Evolutionary conservation across 441 rosid genomes (phyloP).

Genomic region (Sinapis alba): DNA sequence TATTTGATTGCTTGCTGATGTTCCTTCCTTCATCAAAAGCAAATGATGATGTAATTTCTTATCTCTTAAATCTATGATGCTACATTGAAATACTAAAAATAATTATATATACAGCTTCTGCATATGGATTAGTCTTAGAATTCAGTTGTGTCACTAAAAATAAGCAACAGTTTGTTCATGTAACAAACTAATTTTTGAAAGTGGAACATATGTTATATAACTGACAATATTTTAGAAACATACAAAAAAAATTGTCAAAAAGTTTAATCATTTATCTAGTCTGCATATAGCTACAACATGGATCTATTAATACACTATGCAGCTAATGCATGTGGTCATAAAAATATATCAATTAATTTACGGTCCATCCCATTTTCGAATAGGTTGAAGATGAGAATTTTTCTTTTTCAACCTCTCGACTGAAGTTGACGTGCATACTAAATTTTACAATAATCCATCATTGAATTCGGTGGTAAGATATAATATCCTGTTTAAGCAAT

Average conservation of each 20-base stretch:
- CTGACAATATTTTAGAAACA: background rate
- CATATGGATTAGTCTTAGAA: background rate
- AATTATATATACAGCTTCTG: background rate
- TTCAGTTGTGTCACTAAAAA: background rate
- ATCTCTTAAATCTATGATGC: background rate
- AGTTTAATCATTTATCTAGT: background rate
- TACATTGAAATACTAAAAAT: background rate
- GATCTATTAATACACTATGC: background rate
- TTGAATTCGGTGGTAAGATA: background rate
- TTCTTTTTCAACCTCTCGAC: background rate
- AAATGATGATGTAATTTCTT: conserved; percentile 2
- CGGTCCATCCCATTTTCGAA: conserved; percentile 17
- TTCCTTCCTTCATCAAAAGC: background rate
- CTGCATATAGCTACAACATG: background rate
- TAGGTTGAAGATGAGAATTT: conserved; percentile 3
- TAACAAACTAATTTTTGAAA: background rate
- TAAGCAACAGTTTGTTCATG: background rate
- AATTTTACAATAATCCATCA: background rate
- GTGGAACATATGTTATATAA: background rate
- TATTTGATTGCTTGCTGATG: conserved; percentile 19
- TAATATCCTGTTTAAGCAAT: no score
- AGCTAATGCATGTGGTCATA: background rate
- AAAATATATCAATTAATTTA: background rate
- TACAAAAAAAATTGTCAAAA: background rate
- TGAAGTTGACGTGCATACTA: conserved; percentile 1